Percentiles rank a stretch among this genome's conserved stretches.
Conservation (phyloP, 2,329 filamentous ascomycete species). For the Ambrosiella cleistominuta region DNA sequence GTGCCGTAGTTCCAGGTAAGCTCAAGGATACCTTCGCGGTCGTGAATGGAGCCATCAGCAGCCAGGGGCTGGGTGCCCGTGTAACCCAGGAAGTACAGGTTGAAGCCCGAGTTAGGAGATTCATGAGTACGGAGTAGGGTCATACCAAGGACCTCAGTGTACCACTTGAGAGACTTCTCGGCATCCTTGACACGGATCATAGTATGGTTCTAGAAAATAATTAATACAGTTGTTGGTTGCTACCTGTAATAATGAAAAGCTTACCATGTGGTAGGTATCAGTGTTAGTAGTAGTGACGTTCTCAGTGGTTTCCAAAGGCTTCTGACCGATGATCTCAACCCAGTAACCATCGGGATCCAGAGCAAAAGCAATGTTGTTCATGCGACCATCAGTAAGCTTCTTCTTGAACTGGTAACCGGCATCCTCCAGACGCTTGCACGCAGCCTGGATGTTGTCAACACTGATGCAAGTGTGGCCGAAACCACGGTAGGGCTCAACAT, state of each 20-base stretch:
- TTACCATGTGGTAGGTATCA: slow-evolving; percentile 53
- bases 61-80: slow-evolving; percentile 36
- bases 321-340: slow-evolving; percentile 68
- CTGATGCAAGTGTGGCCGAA: slow-evolving; percentile 78
- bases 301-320: slow-evolving; percentile 54
- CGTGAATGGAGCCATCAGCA: slow-evolving; percentile 36
- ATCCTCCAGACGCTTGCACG: slow-evolving; percentile 76
- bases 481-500: slow-evolving; percentile 68
- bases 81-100: slow-evolving; percentile 86
- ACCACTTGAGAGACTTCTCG: slow-evolving; percentile 58
- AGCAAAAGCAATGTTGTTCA: slow-evolving; percentile 77
- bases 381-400: slow-evolving; percentile 73
- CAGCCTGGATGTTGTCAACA: slow-evolving; percentile 71
- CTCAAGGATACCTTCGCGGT: slow-evolving; percentile 72
- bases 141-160: slow-evolving; percentile 83
- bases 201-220: slow-evolving; percentile 49
- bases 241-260: slow-evolving; percentile 8
- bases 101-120: slow-evolving; percentile 56
- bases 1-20: slow-evolving; percentile 73
- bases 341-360: slow-evolving; percentile 79
- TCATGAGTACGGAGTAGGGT: slow-evolving; percentile 56
- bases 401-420: slow-evolving; percentile 91
- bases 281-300: slow-evolving; percentile 54
- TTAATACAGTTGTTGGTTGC: background rate
- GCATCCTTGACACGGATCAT: slow-evolving; percentile 88